A percentile compares a stretch with the other conserved stretches of the same genome.
Conservation (phyloP, 1,284 basidiomycete genomes). For the Cutaneotrichosporon cutaneum region DNA sequence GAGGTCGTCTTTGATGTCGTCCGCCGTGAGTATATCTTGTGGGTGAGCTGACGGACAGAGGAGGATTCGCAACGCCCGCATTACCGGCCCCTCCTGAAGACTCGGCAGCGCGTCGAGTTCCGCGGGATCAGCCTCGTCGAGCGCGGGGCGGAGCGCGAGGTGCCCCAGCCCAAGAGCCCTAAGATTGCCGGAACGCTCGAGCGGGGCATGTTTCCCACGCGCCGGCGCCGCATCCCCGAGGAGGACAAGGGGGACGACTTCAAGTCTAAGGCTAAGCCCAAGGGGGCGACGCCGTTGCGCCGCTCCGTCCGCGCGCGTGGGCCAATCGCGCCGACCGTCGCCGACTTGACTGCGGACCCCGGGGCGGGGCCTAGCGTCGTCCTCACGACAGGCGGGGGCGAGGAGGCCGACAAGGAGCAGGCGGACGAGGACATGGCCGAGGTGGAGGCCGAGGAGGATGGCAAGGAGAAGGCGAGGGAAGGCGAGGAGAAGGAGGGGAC, state of each 20-base stretch:
- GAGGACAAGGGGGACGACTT: not conserved
- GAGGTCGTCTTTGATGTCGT: slow-evolving; percentile 47
- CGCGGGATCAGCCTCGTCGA: slow-evolving; percentile 31
- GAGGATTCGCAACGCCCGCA: slow-evolving; percentile 34
- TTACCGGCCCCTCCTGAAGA: slow-evolving; percentile 36
- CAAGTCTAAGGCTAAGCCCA: not conserved
- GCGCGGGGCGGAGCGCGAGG: slow-evolving; percentile 4
- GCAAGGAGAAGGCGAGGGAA: not conserved
- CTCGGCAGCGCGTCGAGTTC: slow-evolving; percentile 37
- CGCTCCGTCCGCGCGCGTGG: not conserved
- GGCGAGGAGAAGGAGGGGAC: not conserved
- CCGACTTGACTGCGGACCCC: not conserved
- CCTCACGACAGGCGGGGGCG: not conserved
- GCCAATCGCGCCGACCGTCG: not conserved
- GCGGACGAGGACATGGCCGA: not conserved
- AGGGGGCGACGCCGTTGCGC: not conserved
- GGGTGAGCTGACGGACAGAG: slow-evolving; percentile 22
- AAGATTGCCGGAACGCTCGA: not conserved
- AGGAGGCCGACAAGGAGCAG: not conserved
- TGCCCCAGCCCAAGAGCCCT: not conserved
- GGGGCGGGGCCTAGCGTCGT: not conserved
- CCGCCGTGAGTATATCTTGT: slow-evolving; percentile 32
- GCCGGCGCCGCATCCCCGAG: slow-evolving; percentile 5
- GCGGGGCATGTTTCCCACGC: slow-evolving; percentile 21
- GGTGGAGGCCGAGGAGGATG: not conserved